Evolutionary conservation across 371 early-diverging fungal genomes (phyloP).

Genomic region (Apophysomyces sp.): DNA sequence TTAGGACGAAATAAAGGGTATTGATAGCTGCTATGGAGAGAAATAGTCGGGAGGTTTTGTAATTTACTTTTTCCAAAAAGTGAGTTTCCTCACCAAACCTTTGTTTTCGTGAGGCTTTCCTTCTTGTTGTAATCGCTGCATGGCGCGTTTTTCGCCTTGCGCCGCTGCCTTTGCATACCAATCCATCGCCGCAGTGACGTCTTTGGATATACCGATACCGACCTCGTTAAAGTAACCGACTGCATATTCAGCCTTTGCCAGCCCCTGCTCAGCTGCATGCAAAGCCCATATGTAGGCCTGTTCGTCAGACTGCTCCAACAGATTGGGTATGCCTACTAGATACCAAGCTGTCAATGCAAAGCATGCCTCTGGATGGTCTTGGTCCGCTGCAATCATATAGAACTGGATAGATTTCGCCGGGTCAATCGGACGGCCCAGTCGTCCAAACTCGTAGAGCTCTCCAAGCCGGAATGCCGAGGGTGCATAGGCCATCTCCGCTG

Average conservation of each 20-base stretch:
- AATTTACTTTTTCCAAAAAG: not conserved
- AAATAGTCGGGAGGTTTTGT: not conserved
- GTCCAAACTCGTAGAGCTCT: slow-evolving; percentile 79
- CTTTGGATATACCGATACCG: slow-evolving; percentile 75
- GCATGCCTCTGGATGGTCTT: slow-evolving; percentile 89
- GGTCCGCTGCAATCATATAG: slow-evolving; percentile 84
- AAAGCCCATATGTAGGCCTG: slow-evolving; percentile 90
- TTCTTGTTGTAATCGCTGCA: slow-evolving; percentile 23
- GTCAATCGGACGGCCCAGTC: slow-evolving; percentile 66
- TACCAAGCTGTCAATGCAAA: slow-evolving; percentile 96
- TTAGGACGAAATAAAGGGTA: not conserved
- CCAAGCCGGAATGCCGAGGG: slow-evolving; percentile 79
- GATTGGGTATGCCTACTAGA: slow-evolving; percentile 82
- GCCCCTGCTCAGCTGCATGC: slow-evolving; percentile 71
- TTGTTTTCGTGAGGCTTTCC: not conserved
- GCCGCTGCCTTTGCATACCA: slow-evolving; percentile 66
- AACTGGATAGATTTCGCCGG: slow-evolving; percentile 72
- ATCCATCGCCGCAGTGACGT: slow-evolving; percentile 66
- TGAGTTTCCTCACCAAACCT: not conserved
- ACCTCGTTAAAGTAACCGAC: slow-evolving; percentile 93
- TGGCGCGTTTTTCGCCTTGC: slow-evolving; percentile 44
- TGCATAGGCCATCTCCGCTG: slow-evolving; percentile 59
- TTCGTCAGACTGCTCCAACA: slow-evolving; percentile 75
- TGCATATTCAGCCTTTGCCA: slow-evolving; percentile 91
- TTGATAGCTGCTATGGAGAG: no score